phyloP scores from a whole-genome alignment of 108 stramenopile genomes.

The Skeletonema tropicum region DNA sequence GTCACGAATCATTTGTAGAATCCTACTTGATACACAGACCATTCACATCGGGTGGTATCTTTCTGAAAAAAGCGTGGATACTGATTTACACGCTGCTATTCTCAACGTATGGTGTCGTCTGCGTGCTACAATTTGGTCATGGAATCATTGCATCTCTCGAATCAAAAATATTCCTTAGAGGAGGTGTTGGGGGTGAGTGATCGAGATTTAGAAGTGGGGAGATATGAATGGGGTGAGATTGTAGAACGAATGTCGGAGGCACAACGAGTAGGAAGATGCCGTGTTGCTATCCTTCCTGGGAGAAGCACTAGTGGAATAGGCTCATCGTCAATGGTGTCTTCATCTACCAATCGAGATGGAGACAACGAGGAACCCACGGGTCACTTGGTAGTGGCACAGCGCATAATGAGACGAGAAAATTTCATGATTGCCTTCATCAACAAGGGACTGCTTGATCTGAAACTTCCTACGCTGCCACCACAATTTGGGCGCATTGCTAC shows the following conservation, averaged over 20 bases:
- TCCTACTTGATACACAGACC: conserved; percentile 43
- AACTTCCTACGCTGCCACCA: conserved; percentile 47
- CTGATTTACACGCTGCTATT: conserved; percentile 65
- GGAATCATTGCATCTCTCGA: conserved; percentile 57
- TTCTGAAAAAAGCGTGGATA: conserved; percentile 50
- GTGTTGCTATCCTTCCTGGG: conserved; percentile 46
- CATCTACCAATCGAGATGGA: not conserved
- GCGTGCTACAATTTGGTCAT: conserved; percentile 57
- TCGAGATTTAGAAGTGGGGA: conserved; percentile 82
- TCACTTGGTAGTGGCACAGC: conserved; percentile 77
- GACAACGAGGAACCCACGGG: conserved; percentile 45
- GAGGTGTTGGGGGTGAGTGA: conserved; percentile 71
- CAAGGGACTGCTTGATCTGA: conserved; percentile 77
- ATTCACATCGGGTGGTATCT: conserved; percentile 25
- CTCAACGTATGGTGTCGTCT: conserved; percentile 59
- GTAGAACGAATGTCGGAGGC: conserved; percentile 63
- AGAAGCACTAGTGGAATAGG: not conserved
- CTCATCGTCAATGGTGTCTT: not conserved
- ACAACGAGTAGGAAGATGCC: conserved; percentile 73
- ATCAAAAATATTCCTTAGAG: conserved; percentile 69
- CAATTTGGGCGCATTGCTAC: conserved; percentile 29
- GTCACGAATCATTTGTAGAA: conserved; percentile 57
- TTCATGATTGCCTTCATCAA: conserved; percentile 95
- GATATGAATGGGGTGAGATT: conserved; percentile 78
- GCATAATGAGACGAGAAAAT: conserved; percentile 96